Evolutionary conservation across 2,329 filamentous ascomycete genomes (phyloP).

Genomic region (Fusarium sp.): DNA sequence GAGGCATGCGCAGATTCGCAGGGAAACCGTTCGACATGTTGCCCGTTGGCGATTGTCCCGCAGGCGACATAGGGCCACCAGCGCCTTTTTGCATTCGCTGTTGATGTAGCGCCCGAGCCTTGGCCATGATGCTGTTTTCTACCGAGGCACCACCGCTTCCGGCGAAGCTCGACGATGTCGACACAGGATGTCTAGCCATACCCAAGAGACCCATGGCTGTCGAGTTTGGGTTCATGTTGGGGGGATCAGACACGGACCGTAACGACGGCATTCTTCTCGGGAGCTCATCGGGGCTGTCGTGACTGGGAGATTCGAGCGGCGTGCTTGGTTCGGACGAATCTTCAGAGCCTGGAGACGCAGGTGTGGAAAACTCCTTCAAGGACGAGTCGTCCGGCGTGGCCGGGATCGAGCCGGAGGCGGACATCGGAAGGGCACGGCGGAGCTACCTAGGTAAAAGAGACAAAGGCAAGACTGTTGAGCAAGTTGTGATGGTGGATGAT

Average conservation of each 20-base stretch:
- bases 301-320: slow-evolving; percentile 56
- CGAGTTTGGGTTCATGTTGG: slow-evolving; percentile 83
- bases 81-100: slow-evolving; percentile 59
- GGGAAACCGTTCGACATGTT: slow-evolving; percentile 58
- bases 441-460: slow-evolving; percentile 9
- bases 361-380: slow-evolving; percentile 51
- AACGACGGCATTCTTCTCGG: slow-evolving; percentile 68
- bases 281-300: slow-evolving; percentile 50
- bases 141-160: slow-evolving; percentile 47
- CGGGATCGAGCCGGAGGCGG: slow-evolving; percentile 54
- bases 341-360: slow-evolving; percentile 58
- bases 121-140: slow-evolving; percentile 59
- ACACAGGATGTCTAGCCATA: slow-evolving; percentile 66
- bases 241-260: slow-evolving; percentile 70
- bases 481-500: background rate
- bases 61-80: slow-evolving; percentile 46
- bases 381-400: slow-evolving; percentile 60
- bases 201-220: slow-evolving; percentile 83
- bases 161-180: slow-evolving; percentile 52
- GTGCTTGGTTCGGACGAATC: slow-evolving; percentile 62
- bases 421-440: slow-evolving; percentile 28
- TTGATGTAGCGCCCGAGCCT: slow-evolving; percentile 60
- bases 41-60: slow-evolving; percentile 48
- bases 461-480: background rate
- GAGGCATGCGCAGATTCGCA: slow-evolving; percentile 56